phyloP scores from a whole-genome alignment of 192 early-diverging fungal species.

The Mortierella claussenii region DNA sequence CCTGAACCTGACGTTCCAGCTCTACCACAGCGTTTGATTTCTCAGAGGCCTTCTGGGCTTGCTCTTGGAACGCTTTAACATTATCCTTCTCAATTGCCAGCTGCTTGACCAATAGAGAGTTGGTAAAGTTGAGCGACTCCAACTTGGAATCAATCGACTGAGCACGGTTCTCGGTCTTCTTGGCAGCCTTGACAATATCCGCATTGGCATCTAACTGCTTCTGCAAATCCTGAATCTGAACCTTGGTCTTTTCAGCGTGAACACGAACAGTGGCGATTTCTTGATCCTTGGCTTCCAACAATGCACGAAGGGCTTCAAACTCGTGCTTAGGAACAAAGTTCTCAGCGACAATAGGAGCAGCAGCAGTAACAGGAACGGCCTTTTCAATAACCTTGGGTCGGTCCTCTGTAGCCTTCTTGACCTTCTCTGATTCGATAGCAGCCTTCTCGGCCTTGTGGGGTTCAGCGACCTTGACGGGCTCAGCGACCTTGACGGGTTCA shows the following conservation, averaged over 20 bases:
- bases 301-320: conserved; percentile 24
- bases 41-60: conserved; percentile 28
- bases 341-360: conserved; percentile 3
- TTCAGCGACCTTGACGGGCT: conserved; percentile 16
- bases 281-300: conserved; percentile 25
- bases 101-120: conserved; percentile 57
- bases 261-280: conserved; percentile 17
- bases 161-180: conserved; percentile 49
- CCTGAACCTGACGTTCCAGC: conserved; percentile 42
- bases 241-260: conserved; percentile 17
- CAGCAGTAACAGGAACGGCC: background rate
- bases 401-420: conserved; percentile 16
- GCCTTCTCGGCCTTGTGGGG: conserved; percentile 1
- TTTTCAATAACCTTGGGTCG: conserved; percentile 14
- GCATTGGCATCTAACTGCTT: conserved; percentile 38
- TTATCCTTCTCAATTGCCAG: conserved; percentile 53
- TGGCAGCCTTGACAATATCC: conserved; percentile 34
- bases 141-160: conserved; percentile 45
- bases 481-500: conserved; percentile 25
- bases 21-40: conserved; percentile 12
- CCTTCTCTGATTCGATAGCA: conserved; percentile 5
- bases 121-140: conserved; percentile 57
- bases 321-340: conserved; percentile 31
- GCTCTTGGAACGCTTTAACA: conserved; percentile 31
- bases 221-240: conserved; percentile 31